A percentile compares a stretch with the other conserved stretches of the same genome.
phyloP scores from a whole-genome alignment of 116 monocot genomes.

The Iris pallida region DNA sequence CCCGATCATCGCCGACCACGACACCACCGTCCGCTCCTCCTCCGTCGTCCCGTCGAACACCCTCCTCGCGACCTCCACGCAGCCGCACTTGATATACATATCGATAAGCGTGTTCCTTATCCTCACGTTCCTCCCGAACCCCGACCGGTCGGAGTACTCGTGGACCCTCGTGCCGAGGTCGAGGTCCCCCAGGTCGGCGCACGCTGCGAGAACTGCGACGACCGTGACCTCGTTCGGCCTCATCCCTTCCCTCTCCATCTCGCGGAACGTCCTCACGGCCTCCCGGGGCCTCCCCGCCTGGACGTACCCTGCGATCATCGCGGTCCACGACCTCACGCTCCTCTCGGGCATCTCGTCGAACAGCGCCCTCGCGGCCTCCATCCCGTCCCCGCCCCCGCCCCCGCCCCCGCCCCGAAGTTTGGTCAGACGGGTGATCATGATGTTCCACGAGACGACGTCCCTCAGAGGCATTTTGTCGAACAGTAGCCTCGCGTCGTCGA shows the following conservation, averaged over 20 bases:
- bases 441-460: conserved; percentile 13
- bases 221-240: conserved; percentile 18
- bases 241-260: conserved; percentile 13
- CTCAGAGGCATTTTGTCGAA: conserved; percentile 15
- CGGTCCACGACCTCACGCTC: conserved; percentile 17
- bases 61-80: conserved; percentile 4
- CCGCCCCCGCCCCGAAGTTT: background rate
- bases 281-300: conserved; percentile 9
- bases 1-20: conserved; percentile 19
- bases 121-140: conserved; percentile 10
- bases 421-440: conserved; percentile 13
- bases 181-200: conserved; percentile 12
- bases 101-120: conserved; percentile 13
- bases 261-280: conserved; percentile 6
- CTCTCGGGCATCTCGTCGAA: conserved; percentile 13
- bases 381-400: background rate
- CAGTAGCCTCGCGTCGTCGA: background rate
- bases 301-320: conserved; percentile 17
- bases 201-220: conserved; percentile 9
- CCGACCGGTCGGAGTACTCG: background rate
- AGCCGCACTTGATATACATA: conserved; percentile 25
- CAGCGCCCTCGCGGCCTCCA: conserved; percentile 4
- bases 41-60: conserved; percentile 13
- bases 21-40: conserved; percentile 11
- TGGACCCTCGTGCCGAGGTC: conserved; percentile 18